Percentiles rank a stretch among this genome's conserved stretches.
phyloP scores from a whole-genome alignment of 306 rosid genomes.

The Geum urbanum region DNA sequence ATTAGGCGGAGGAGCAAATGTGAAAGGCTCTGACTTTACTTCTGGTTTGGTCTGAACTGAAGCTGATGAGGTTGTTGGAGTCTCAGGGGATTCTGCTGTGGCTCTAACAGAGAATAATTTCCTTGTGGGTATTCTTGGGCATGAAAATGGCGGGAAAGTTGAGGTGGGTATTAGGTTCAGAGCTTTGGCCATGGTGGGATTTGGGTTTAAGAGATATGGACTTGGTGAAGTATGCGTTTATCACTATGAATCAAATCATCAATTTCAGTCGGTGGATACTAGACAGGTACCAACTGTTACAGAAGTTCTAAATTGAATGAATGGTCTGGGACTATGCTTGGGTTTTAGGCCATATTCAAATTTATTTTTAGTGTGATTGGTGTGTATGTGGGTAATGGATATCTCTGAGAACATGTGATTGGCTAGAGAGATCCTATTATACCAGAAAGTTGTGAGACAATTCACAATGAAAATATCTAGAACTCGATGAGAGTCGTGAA shows the following conservation, averaged over 20 bases:
- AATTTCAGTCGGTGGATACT: not conserved
- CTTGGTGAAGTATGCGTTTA: not conserved
- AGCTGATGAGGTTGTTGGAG: conserved; percentile 28
- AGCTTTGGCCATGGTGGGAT: conserved; percentile 50
- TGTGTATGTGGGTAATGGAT: conserved; percentile 4
- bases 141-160: conserved; percentile 32
- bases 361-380: conserved; percentile 12
- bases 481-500: conserved; percentile 7
- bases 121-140: conserved; percentile 29
- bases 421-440: conserved; percentile 1
- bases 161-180: conserved; percentile 39
- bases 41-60: conserved; percentile 37
- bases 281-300: not conserved
- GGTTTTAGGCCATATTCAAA: not conserved
- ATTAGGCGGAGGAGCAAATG: conserved; percentile 61
- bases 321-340: not conserved
- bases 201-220: not conserved
- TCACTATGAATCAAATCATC: not conserved
- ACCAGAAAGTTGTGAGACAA: not conserved
- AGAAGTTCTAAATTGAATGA: not conserved
- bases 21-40: conserved; percentile 12
- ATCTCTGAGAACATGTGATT: not conserved
- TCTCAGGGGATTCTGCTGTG: conserved; percentile 41
- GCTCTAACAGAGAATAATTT: conserved; percentile 45
- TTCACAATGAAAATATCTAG: conserved; percentile 1